These are phyloP conservation scores for Lithohypha guttulata DNA, from an alignment of 2,329 filamentous ascomycete species.

Conservation along the genomic window DNA sequence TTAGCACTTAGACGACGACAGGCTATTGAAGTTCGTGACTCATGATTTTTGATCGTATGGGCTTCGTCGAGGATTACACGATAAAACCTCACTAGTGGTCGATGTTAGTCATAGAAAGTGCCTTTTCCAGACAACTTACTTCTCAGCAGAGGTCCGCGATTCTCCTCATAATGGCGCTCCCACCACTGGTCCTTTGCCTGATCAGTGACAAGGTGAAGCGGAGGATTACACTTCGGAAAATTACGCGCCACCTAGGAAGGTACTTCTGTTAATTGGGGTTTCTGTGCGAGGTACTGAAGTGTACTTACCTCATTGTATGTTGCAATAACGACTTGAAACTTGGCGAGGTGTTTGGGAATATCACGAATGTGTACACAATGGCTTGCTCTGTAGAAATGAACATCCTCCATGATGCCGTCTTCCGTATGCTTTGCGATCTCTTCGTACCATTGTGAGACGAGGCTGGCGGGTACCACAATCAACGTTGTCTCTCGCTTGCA, in stretches of 20 bases:
- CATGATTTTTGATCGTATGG: constrained; percentile 29
- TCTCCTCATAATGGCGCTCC: constrained; percentile 18
- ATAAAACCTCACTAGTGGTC: constrained; percentile 24
- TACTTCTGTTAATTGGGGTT: neutral
- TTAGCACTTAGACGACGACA: constrained; percentile 27
- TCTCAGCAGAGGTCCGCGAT: constrained; percentile 27
- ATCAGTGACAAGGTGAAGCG: constrained; percentile 14
- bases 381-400: constrained; percentile 23
- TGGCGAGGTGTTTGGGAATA: constrained; percentile 15
- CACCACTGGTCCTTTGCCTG: constrained; percentile 23
- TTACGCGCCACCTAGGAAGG: constrained; percentile 22
- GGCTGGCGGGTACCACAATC: constrained; percentile 28
- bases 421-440: constrained; percentile 28
- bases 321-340: constrained; percentile 27
- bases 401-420: constrained; percentile 13
- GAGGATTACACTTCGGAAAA: constrained; percentile 23
- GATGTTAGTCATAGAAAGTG: no score
- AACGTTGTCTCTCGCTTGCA: constrained; percentile 26
- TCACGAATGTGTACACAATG: constrained; percentile 18
- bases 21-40: constrained; percentile 27
- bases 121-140: neutral
- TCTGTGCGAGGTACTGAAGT: neutral
- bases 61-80: constrained; percentile 34
- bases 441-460: constrained; percentile 27
- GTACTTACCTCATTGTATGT: constrained; percentile 26